Conservation (phyloP, 352 stramenopile species). For the Phytopythium ostracodes region DNA sequence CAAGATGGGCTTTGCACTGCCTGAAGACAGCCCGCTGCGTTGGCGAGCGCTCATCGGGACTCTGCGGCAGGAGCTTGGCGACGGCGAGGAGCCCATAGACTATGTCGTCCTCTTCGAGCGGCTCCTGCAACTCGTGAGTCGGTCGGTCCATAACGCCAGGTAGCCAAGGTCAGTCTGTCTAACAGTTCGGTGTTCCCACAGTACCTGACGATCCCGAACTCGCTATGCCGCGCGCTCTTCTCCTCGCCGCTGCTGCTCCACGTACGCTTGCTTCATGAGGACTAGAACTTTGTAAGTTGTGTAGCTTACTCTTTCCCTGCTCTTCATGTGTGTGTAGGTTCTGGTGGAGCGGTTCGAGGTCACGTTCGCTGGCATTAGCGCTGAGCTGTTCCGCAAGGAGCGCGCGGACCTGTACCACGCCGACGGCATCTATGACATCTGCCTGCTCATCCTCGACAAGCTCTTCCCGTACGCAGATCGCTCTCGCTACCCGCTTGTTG, state of each 20-base stretch:
- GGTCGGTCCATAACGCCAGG: too few relatives aligned
- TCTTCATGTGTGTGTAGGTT: constrained; percentile 23
- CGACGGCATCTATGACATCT: constrained; percentile 55
- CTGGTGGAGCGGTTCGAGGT: constrained; percentile 56
- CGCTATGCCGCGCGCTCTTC: constrained; percentile 38
- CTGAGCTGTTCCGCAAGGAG: constrained; percentile 66
- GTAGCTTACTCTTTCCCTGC: not conserved
- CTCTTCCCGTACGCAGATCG: constrained; percentile 38
- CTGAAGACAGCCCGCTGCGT: constrained; percentile 40
- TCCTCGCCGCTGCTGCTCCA: constrained; percentile 58
- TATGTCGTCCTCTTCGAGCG: constrained; percentile 65
- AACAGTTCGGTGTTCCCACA: constrained; percentile 5
- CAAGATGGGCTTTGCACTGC: constrained; percentile 38
- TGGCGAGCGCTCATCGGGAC: constrained; percentile 47
- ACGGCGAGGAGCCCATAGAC: constrained; percentile 24
- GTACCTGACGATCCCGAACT: constrained; percentile 26
- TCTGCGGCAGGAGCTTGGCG: constrained; percentile 43
- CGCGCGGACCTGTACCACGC: constrained; percentile 56
- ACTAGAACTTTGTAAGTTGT: too few relatives aligned
- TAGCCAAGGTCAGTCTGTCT: not conserved
- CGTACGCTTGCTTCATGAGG: too few relatives aligned
- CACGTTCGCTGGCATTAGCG: constrained; percentile 43
- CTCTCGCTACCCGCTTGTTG: not conserved
- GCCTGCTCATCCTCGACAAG: constrained; percentile 35
- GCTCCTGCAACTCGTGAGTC: constrained; percentile 50